Conservation (phyloP, 2,329 filamentous ascomycete species). For the Myotisia sp. region DNA sequence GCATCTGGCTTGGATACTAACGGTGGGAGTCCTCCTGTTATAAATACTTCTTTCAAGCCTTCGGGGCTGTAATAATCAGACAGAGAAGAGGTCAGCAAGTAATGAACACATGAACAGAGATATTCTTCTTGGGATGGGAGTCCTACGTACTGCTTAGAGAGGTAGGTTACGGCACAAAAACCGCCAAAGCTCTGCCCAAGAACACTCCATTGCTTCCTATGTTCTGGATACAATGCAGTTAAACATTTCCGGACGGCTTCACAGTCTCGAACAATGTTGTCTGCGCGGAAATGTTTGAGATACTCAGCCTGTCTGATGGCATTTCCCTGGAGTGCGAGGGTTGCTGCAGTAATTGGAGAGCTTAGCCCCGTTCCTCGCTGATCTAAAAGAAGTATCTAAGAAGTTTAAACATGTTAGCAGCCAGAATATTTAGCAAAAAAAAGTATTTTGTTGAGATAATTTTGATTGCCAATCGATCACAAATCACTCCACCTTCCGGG, state of each 20-base stretch:
- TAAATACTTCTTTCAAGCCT: slow-evolving; percentile 66
- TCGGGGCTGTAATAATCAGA: slow-evolving; percentile 40
- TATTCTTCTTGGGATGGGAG: neutral
- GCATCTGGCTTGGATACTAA: slow-evolving; percentile 56
- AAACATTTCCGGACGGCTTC: slow-evolving; percentile 70
- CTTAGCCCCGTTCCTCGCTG: slow-evolving; percentile 81
- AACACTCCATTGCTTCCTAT: slow-evolving; percentile 66
- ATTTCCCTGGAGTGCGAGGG: slow-evolving; percentile 51
- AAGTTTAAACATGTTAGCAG: neutral
- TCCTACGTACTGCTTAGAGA: slow-evolving; percentile 53
- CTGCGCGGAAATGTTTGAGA: slow-evolving; percentile 70
- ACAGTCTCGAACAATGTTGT: slow-evolving; percentile 77
- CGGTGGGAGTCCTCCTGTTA: slow-evolving; percentile 71
- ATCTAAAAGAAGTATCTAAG: slow-evolving; percentile 59
- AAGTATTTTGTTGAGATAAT: too few species aligned
- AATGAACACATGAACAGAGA: neutral
- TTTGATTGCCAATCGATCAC: too few species aligned
- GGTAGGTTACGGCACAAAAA: slow-evolving; percentile 70
- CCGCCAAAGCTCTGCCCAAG: slow-evolving; percentile 89
- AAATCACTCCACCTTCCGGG: too few species aligned
- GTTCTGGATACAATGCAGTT: slow-evolving; percentile 52
- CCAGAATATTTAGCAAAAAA: neutral
- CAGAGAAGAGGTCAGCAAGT: neutral
- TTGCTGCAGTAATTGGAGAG: slow-evolving; percentile 60
- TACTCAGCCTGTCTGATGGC: slow-evolving; percentile 60